phyloP scores from a whole-genome alignment of 768 basidiomycete genomes.

The Hydnomerulius pinastri region DNA sequence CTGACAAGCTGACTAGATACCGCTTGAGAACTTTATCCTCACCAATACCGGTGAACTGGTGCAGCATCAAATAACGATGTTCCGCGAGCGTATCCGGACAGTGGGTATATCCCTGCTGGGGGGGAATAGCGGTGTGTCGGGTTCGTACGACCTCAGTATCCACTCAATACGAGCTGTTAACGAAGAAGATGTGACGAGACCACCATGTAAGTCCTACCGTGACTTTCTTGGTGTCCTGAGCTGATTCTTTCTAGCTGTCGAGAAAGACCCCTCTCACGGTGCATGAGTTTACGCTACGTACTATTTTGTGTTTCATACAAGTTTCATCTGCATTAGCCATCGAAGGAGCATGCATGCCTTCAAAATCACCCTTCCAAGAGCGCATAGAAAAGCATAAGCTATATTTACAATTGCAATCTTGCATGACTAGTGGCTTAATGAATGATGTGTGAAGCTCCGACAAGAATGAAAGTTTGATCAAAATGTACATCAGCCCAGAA shows the following conservation, averaged over 20 bases:
- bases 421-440: slow-evolving; percentile 6
- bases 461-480: slow-evolving; percentile 3
- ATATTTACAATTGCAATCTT: slow-evolving; percentile 27
- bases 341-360: slow-evolving; percentile 3
- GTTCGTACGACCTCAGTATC: slow-evolving; percentile 80
- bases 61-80: slow-evolving; percentile 73
- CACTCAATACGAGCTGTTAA: slow-evolving; percentile 83
- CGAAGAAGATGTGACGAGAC: slow-evolving; percentile 56
- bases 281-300: slow-evolving; percentile 14
- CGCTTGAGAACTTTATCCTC: slow-evolving; percentile 72
- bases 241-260: slow-evolving; percentile 14
- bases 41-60: slow-evolving; percentile 75
- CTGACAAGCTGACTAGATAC: slow-evolving; percentile 54
- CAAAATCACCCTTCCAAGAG: slow-evolving; percentile 5
- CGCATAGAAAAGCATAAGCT: slow-evolving; percentile 18
- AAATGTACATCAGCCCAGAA: slow-evolving; percentile 14
- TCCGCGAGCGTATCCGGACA: slow-evolving; percentile 70
- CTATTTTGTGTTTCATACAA: not conserved
- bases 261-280: slow-evolving; percentile 28
- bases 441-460: slow-evolving; percentile 5
- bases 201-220: slow-evolving; percentile 28
- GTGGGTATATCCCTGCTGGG: slow-evolving; percentile 89
- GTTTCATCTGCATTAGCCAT: not conserved
- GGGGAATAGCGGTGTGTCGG: slow-evolving; percentile 73
- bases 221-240: not conserved